Base-by-base conservation (phyloP, 345 rosid species). In the Corchorus capsularis region DNA sequence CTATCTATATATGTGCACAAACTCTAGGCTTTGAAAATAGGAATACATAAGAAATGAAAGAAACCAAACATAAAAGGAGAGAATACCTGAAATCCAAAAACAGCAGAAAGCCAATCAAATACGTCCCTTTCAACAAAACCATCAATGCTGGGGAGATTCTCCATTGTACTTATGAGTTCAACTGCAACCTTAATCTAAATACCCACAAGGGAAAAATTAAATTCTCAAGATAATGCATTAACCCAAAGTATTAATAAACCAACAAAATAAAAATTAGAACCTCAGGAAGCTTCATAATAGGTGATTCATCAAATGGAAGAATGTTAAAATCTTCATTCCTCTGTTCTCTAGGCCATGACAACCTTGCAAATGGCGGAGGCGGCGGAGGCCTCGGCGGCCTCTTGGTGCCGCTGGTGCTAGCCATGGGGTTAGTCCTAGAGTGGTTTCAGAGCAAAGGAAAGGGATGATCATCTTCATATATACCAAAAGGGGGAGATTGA, bases 21-120 rank as follows among this genome's bases (percentile, higher is more conserved):
- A 67, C 16, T 12, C 8, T 50, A 64, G 55, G 17, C 35, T 46
- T 45, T 46, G 11, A 45, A 22, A 46, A 20, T 20, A 20, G 71
- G 55, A 45, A 35, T 45, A 20, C 53, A 20, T 22, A 46, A 46
- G 11, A 13, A 46, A 66, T 12, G 35, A 68, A 53, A 32, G 15
- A 22, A 34, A 49, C 35, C 39, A 69, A 34, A 70, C 35, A n/a
- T 1, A 35, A 9, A 46, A 3, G 22, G 22, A 74, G 10, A 20
- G 6, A 62, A 49, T 34, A 65, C 99, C 97, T 96, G 99, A 90
- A 96, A 96, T 41, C 98, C 98, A 84, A 92, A 94, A 83, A 86
- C 55, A 53, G 87, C 83, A 59, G 94, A 89, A 85, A 96, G 97
- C 99, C 99, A 96, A 71, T 91, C 92, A 60, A 96, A 91, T 72